Evolutionary conservation across 176 grass and related monocot species (phyloP), one percentile per base, ranked within the genome.

Genomic region (Tillandsia fasciculata): DNA sequence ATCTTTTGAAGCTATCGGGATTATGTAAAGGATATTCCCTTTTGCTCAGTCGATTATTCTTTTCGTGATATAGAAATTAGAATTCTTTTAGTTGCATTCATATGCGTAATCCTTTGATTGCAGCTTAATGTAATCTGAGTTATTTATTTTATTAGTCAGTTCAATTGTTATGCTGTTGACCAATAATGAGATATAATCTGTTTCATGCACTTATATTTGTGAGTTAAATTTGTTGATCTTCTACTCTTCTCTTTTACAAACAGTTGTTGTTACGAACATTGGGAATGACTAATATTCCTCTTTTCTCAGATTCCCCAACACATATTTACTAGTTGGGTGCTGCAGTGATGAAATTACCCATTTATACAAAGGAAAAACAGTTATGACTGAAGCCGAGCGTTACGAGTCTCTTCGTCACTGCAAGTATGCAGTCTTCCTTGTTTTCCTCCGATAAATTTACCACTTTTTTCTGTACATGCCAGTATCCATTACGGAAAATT

Each of bases 341-440:
- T 95, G 91, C 76, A 95, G 90, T 56, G 84, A 95, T 85, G 91
- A 87, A 80, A 76, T 87, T 74, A 95, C 91, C 26, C 86, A 87
- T 49, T 70, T 76, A 76, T 90, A 17, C 70, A 95, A 95, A 82
- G 91, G 91, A 50, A 87, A 76, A 76, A 95, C 91, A 78, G 91
- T 95, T 42, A 95, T 95, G 91, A 90, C 87, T 51, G 84, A 84
- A 29, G 72, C 83, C 10, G 91, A 95, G 73, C 82, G 91, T 70
- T 95, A 95, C 54, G 91, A 95, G 72, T 95, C 91, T 67, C 87
- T 95, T 84, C 90, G 90, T 18, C 90, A 95, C 68, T 95, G 90
- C 90, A 95, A 90, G 90, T 94, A 94, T 59, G 54, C 17, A 22
- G 20, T 59, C 54, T 17, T 1, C 14, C 54, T 59, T 59, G 20